phyloP scores from a whole-genome alignment of 352 stramenopile species.

The Phytophthora pseudosyringae region DNA sequence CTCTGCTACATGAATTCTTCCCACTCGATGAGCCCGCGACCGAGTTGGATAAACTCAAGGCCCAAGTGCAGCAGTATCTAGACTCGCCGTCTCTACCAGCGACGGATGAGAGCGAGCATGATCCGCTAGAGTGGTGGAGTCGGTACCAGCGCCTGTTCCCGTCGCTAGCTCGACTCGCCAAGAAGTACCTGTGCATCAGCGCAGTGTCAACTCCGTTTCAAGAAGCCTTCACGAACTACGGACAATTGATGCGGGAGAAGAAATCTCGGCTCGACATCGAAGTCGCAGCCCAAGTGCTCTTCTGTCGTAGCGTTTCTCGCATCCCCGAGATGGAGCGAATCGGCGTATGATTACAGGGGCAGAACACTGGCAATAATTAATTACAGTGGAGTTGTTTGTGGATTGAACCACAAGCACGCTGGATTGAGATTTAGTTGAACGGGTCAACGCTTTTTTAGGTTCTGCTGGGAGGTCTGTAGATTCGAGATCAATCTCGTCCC shows the following conservation, averaged over 20 bases:
- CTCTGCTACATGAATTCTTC: constrained; percentile 70
- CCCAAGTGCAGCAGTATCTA: constrained; percentile 75
- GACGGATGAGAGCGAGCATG: constrained; percentile 74
- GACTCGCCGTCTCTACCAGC: constrained; percentile 69
- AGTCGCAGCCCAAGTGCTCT: constrained; percentile 79
- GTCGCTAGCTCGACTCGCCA: constrained; percentile 69
- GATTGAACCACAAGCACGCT: no score
- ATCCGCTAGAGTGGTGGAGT: constrained; percentile 87
- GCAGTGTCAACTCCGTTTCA: constrained; percentile 77
- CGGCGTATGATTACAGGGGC: constrained; percentile 48
- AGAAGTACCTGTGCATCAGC: constrained; percentile 82
- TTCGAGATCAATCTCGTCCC: no score
- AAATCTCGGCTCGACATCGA: constrained; percentile 80
- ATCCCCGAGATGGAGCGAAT: constrained; percentile 89
- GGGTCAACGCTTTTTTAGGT: no score
- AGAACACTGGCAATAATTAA: neutral
- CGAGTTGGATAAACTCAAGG: constrained; percentile 66
- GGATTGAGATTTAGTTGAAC: no score
- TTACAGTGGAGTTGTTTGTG: no score
- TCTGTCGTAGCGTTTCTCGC: constrained; percentile 76
- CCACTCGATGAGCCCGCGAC: constrained; percentile 57
- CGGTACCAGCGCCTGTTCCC: constrained; percentile 76
- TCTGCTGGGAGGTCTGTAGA: no score
- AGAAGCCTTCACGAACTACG: constrained; percentile 82
- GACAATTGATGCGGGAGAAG: constrained; percentile 80